These are phyloP conservation scores for Vitis vinifera DNA, from an alignment of 164 flowering plant species.

Conservation along the genomic window ASM3070453v1 NC_081808.1:6896501-6897000, in stretches of 20 bases:
- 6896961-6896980: too few relatives aligned
- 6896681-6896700: slow-evolving; percentile 49
- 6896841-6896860: slow-evolving; percentile 61
- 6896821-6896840: slow-evolving; percentile 65
- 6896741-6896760: neutral
- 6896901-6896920: slow-evolving; percentile 53
- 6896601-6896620: neutral
- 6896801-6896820: slow-evolving; percentile 88
- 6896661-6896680: slow-evolving; percentile 64
- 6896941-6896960: too few relatives aligned
- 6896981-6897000: too few relatives aligned
- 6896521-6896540: too few relatives aligned
- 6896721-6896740: neutral
- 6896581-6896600: neutral
- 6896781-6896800: slow-evolving; percentile 85
- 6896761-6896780: slow-evolving; percentile 18
- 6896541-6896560: neutral
- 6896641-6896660: slow-evolving; percentile 90
- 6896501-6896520: too few relatives aligned
- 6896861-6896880: slow-evolving; percentile 90
- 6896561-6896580: neutral
- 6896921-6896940: too few relatives aligned
- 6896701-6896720: neutral
- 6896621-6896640: slow-evolving; percentile 86
- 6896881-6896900: slow-evolving; percentile 66